Evolutionary conservation across 768 basidiomycete genomes (phyloP), one percentile per base, ranked within the genome.

Genomic region (Mycena albidolilacea): DNA sequence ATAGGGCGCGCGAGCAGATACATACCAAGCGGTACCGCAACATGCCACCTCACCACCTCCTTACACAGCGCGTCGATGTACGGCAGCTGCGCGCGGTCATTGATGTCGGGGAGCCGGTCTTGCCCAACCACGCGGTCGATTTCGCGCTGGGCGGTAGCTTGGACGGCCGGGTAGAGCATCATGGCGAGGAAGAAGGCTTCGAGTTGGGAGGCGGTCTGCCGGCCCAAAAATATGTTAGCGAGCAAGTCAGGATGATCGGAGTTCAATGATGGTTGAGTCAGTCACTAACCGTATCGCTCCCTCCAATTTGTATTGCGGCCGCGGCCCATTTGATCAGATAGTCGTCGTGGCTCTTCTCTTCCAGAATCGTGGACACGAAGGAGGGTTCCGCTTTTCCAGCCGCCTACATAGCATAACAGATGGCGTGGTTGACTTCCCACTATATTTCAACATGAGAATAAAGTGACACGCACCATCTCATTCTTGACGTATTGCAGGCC

Each of bases 101-200:
- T 30, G 7, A 69, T 50, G 5, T 72, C 71, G 1, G 80, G 79
- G 14, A 80, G 59, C 41, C 76, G 60, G 64, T 75, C 69, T 52
- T n/a, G 21, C 7, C 64, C 64, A 10, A 66, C 30, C 15, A 66
- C 63, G 78, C 30, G 30, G 30, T 30, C 30, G 30, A 30, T 1
- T 30, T 30, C 30, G 30, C 30, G 30, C 30, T 30, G 79, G 0
- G 78, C 78, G 14, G 37, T 65, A 11, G 61, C 54, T 58, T 79
- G 79, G 14, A 77, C 61, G 0, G 74, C 74, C 5, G 77, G 79
- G 58, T 79, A 66, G 37, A 76, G 43, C 3, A 67, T 70, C 76
- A 79, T 80, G 8, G 77, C 77, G 15, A 77, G 64, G 43, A 80
- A 65, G 54, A 80, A 77, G 9, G 79, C 64, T 41, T 58, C 12